These are phyloP conservation scores for Claviceps sp. DNA, from an alignment of 2,329 filamentous ascomycete species.

Conservation along the genomic window DNA sequence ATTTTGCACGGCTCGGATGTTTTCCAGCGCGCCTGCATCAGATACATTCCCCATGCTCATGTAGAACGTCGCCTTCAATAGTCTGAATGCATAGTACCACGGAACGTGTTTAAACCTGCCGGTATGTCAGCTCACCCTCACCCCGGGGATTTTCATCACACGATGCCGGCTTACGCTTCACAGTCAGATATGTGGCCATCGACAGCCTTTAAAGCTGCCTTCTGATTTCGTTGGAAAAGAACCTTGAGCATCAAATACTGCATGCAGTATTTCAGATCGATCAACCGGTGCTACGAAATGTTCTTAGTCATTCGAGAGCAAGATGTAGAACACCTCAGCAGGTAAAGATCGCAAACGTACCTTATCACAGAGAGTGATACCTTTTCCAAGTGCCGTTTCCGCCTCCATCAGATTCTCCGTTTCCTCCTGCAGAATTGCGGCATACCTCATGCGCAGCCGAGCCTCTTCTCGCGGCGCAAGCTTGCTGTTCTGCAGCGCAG, in stretches of 20 bases:
- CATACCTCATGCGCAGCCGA: conserved; percentile 55
- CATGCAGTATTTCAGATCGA: conserved; percentile 64
- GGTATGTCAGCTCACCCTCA: background rate
- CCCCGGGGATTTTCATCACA: background rate
- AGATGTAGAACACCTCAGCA: too few species aligned
- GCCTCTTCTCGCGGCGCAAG: conserved; percentile 55
- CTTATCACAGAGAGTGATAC: conserved; percentile 55
- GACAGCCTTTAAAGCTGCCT: conserved; percentile 58
- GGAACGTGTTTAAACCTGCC: conserved; percentile 47
- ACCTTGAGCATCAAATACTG: conserved; percentile 59
- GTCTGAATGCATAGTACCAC: conserved; percentile 67
- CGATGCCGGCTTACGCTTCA: conserved; percentile 37
- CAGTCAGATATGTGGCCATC: conserved; percentile 57
- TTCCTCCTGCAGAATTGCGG: conserved; percentile 57
- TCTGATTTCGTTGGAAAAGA: conserved; percentile 55
- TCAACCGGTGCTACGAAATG: conserved; percentile 21
- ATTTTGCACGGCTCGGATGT: conserved; percentile 48
- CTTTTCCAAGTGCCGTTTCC: conserved; percentile 58
- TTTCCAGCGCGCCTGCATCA: conserved; percentile 53
- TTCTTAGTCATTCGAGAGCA: too few species aligned
- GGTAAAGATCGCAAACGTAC: conserved; percentile 19
- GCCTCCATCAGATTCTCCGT: conserved; percentile 64
- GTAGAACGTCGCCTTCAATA: conserved; percentile 58
- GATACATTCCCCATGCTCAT: conserved; percentile 45
- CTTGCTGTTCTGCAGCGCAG: conserved; percentile 47